Evolutionary conservation across 441 rosid species (phyloP), one percentile per base, ranked within the genome.

Genomic region (Rhodomyrtus psidioides): DNA sequence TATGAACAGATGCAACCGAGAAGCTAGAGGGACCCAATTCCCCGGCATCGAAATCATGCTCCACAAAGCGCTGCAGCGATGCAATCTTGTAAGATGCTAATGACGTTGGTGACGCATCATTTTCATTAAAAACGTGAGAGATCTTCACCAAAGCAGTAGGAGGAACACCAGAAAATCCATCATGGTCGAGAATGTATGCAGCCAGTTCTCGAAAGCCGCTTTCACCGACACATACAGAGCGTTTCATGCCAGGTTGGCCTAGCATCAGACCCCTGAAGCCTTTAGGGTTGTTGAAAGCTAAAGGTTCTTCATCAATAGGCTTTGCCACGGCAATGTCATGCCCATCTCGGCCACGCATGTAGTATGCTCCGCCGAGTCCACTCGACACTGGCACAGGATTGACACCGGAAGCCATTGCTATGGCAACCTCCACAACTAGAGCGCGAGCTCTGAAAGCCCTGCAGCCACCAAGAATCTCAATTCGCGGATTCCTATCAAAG

Each of bases 311-410:
- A 30, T 95, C 98, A 81, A 92, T 86, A 9, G 99, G 98, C 88
- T 97, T 97, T 83, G 94, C 95, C 65, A 97, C 94, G 42, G 98
- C 99, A 58, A 96, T 93, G 65, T 87, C 91, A 49, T 93, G 93
- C 24, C 95, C 98, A 4, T 88, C 91, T 44, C 85, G 82, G 57
- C 87, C 90, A 58, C 88, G 90, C 86, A 97, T 83, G 56, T 92
- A 92, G 92, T 96, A 96, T 84, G 97, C 98, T 54, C 98, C 99
- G 26, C 99, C 98, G 27, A 95, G 90, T 13, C 99, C 99, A 83
- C 91, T 92, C 9, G 95, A 88, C 46, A 93, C 91, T 13, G 94
- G 95, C 84, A 93, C 44, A 24, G 96, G 97, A 87, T 91, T 92
- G 83, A 93, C 91, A 24, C 96, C 96, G 10, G 95, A 91, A 42